Base-by-base conservation (phyloP, 306 rosid genomes). In the Nissolia schottii region DNA sequence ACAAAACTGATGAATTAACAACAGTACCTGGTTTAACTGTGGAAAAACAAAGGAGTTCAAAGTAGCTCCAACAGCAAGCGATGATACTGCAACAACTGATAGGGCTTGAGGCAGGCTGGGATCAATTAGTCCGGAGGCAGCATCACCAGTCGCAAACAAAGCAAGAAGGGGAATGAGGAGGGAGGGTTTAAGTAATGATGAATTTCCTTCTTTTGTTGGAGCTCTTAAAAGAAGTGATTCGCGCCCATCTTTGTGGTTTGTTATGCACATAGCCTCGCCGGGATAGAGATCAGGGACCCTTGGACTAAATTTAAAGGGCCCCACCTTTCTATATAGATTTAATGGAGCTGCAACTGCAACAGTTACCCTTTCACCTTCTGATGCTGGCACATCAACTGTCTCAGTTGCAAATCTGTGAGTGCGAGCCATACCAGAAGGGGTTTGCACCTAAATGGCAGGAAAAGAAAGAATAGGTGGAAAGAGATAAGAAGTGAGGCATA, bases 341-440 rank as follows among this genome's bases (percentile, higher is more conserved):
- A 88, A 84, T 37, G 98, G 98, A 85, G 97, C 92, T 63, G 96
- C 97, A 72, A 83, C 84, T 18, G 96, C 97, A 75, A 94, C 77
- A 37, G 97, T 89, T 70, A 94, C 95, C 81, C 98, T 88, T 85
- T 94, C 96, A 13, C 97, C 97, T 75, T 80, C 85, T 81, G 86
- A 96, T 38, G 98, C 98, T 34, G 98, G 98, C 45, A 94, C 82
- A 76, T 91, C 96, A 58, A 88, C 96, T 15, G 97, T 91, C 79
- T 94, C 96, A 50, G 98, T 91, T 15, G 96, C 98, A 89, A 94
- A 91, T 80, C 90, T 83, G 79, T 94, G 92, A 9, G 97, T 89
- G 49, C 98, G 96, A 23, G 95, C 98, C 80, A 85, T 64, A 25
- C 97, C 98, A 66, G 97, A 86, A 77, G 98, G 98, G 55, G 92